phyloP scores from a whole-genome alignment of 345 rosid genomes.

The Linum usitatissimum region DNA sequence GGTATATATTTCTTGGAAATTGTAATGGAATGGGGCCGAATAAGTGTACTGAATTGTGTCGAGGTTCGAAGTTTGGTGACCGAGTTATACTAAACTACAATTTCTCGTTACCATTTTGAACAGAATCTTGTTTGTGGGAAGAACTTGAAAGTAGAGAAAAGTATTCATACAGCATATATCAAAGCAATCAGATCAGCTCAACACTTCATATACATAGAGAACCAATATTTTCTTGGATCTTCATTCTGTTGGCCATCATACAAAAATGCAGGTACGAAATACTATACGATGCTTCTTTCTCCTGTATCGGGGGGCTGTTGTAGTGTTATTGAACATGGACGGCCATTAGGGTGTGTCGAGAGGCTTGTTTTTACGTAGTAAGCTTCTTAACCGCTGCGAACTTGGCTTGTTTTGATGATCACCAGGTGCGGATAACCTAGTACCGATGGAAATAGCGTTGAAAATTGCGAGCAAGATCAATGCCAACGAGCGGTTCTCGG shows the following conservation, averaged over 20 bases:
- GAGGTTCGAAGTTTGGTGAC: neutral
- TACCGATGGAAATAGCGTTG: slow-evolving; percentile 61
- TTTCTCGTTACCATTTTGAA: neutral
- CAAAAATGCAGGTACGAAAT: slow-evolving; percentile 50
- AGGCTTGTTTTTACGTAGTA: too few species aligned
- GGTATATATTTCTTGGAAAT: too few species aligned
- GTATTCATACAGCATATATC: slow-evolving; percentile 59
- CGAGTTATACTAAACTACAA: neutral
- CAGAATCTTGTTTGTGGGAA: slow-evolving; percentile 54
- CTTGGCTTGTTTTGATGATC: neutral
- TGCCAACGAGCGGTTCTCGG: slow-evolving; percentile 40
- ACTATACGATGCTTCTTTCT: too few species aligned
- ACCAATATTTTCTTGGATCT: slow-evolving; percentile 64
- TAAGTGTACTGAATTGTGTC: too few species aligned
- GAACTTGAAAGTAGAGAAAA: slow-evolving; percentile 56
- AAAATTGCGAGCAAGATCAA: slow-evolving; percentile 50
- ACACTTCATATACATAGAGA: slow-evolving; percentile 61
- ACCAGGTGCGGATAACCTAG: slow-evolving; percentile 56
- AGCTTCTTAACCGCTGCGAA: too few species aligned
- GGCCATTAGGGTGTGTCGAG: too few species aligned
- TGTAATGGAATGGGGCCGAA: too few species aligned
- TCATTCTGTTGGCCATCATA: slow-evolving; percentile 58
- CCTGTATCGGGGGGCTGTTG: too few species aligned
- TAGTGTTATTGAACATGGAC: too few species aligned
- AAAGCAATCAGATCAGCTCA: slow-evolving; percentile 68